Evolutionary conservation across 352 stramenopile species (phyloP).

Genomic region (Globisporangium yorkense): DNA sequence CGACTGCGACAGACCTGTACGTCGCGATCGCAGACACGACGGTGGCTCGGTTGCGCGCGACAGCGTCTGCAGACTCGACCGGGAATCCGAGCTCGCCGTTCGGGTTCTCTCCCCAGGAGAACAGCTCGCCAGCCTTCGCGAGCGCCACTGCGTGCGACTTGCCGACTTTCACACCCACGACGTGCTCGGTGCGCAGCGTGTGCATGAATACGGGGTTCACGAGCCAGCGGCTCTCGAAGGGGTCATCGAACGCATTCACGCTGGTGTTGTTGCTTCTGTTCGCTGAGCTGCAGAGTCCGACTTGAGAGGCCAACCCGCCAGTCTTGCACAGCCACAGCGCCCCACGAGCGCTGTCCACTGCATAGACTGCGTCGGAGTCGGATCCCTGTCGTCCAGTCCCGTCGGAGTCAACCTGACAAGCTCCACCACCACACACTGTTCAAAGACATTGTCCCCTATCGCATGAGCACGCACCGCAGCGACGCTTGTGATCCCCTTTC

Average conservation of each 20-base stretch:
- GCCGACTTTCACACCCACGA: conserved; percentile 44
- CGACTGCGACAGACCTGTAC: conserved; percentile 48
- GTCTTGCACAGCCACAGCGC: conserved; percentile 73
- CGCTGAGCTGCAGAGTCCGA: conserved; percentile 48
- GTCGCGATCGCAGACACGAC: conserved; percentile 49
- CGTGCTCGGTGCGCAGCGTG: conserved; percentile 48
- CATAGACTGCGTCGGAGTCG: conserved; percentile 69
- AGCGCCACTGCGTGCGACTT: conserved; percentile 66
- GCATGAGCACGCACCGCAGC: conserved; percentile 35
- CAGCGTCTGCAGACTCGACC: conserved; percentile 32
- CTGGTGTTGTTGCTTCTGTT: conserved; percentile 26
- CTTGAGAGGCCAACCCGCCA: conserved; percentile 52
- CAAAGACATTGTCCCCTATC: too few relatives aligned
- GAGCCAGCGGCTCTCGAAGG: conserved; percentile 61
- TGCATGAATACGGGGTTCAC: conserved; percentile 66
- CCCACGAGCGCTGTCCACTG: conserved; percentile 45
- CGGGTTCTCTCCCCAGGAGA: conserved; percentile 94
- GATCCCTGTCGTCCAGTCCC: conserved; percentile 23
- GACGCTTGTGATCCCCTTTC: conserved; percentile 53
- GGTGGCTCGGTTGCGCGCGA: conserved; percentile 46
- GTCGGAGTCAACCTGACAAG: not conserved
- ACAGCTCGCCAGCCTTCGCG: conserved; percentile 84
- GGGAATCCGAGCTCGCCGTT: conserved; percentile 72
- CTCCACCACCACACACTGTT: not conserved
- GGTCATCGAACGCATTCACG: conserved; percentile 26